phyloP scores from a whole-genome alignment of 805 yeast species.

The Jamesozyma hellenica region DNA sequence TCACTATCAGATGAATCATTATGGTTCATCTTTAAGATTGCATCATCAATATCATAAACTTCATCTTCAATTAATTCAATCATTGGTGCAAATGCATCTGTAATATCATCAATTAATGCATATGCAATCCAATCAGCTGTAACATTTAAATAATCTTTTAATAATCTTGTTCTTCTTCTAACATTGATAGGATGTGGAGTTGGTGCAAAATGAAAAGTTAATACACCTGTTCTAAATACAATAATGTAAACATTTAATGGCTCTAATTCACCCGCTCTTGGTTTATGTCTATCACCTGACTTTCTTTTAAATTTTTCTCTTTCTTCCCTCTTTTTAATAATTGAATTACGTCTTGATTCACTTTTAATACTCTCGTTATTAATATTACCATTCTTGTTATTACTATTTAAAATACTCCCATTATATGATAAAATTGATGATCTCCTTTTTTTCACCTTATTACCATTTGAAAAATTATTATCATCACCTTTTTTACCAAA shows the following conservation, averaged over 20 bases:
- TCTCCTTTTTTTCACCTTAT: constrained; percentile 6
- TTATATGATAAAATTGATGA: constrained; percentile 3
- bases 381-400: constrained; percentile 3
- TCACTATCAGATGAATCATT: constrained; percentile 38
- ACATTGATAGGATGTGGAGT: constrained; percentile 96
- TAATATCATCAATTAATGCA: constrained; percentile 91
- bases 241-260: constrained; percentile 90
- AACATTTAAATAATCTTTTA: constrained; percentile 80
- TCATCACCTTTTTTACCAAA: not conserved
- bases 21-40: constrained; percentile 78
- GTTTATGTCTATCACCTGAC: constrained; percentile 37
- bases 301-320: constrained; percentile 33
- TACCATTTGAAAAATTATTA: constrained; percentile 1
- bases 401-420: not conserved
- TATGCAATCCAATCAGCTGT: constrained; percentile 96
- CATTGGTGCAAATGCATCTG: constrained; percentile 96
- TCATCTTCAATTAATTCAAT: constrained; percentile 90
- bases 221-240: constrained; percentile 82
- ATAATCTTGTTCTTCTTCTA: constrained; percentile 79
- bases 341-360: constrained; percentile 16
- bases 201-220: constrained; percentile 88
- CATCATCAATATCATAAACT: constrained; percentile 89
- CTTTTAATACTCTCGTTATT: constrained; percentile 4
- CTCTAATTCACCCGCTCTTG: constrained; percentile 49
- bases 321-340: constrained; percentile 26